A percentile compares a stretch with the other conserved stretches of the same genome.
phyloP scores from a whole-genome alignment of 805 yeast species.

The Teunomyces stri region DNA sequence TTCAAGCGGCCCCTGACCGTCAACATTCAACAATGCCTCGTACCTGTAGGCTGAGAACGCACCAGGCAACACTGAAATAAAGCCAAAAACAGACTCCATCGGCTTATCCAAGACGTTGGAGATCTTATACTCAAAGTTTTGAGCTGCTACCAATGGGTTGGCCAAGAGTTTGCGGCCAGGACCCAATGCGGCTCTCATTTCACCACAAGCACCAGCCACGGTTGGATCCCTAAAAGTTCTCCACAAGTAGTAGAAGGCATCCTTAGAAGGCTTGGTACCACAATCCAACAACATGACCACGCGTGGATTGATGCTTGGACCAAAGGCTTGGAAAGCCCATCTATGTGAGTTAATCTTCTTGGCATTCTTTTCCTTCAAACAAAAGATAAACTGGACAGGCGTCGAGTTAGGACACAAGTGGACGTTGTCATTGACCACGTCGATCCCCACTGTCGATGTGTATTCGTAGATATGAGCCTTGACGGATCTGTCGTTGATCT shows the following conservation, averaged over 20 bases:
- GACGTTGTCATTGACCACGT: conserved; percentile 61
- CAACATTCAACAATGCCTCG: conserved; percentile 65
- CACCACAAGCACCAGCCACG: conserved; percentile 98
- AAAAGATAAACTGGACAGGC: conserved; percentile 87
- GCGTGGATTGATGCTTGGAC: conserved; percentile 75
- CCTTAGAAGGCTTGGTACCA: conserved; percentile 87
- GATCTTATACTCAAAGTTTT: conserved; percentile 94
- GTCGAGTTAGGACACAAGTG: conserved; percentile 63
- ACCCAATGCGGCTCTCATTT: conserved; percentile 85
- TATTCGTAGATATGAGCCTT: conserved; percentile 90
- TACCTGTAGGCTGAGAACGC: conserved; percentile 95
- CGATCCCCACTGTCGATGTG: conserved; percentile 86
- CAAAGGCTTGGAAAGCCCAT: conserved; percentile 95
- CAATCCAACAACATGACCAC: conserved; percentile 86
- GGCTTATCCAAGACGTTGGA: conserved; percentile 95
- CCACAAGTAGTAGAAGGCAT: conserved; percentile 88
- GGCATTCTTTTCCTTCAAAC: conserved; percentile 84
- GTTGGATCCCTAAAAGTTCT: conserved; percentile 73
- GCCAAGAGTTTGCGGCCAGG: conserved; percentile 45
- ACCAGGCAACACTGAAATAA: conserved; percentile 92
- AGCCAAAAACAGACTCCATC: conserved; percentile 91
- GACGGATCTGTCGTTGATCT: conserved; percentile 78
- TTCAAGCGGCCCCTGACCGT: conserved; percentile 82
- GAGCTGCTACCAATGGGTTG: conserved; percentile 93
- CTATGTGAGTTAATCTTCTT: conserved; percentile 93